Evolutionary conservation across 306 rosid genomes (phyloP).

Genomic region (Fragaria vesca): DNA sequence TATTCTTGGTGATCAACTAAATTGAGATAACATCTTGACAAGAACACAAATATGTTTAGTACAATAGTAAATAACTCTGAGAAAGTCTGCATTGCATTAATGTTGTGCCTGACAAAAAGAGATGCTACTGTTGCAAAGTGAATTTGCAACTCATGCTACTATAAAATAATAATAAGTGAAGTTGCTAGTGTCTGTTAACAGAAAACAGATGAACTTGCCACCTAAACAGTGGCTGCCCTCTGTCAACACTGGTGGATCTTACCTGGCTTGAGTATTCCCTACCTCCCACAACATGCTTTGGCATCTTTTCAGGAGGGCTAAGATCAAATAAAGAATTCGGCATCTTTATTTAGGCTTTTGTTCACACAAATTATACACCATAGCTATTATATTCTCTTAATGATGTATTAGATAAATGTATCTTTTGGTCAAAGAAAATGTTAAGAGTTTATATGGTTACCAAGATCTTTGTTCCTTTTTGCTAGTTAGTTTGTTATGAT

Average conservation of each 20-base stretch:
- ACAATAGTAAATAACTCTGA: background rate
- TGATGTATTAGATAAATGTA: background rate
- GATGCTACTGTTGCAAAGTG: background rate
- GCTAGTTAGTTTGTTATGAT: background rate
- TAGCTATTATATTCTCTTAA: background rate
- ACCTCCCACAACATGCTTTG: background rate
- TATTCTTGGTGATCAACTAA: background rate
- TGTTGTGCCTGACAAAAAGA: background rate
- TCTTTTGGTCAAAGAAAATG: background rate
- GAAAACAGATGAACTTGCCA: background rate
- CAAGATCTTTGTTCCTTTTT: background rate
- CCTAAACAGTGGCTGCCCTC: background rate
- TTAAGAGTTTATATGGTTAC: background rate
- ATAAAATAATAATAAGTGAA: background rate
- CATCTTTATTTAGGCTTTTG: background rate
- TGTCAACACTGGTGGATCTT: background rate
- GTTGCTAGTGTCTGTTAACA: background rate
- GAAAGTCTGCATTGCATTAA: background rate
- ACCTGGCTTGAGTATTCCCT: background rate
- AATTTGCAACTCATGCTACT: slow-evolving; percentile 1
- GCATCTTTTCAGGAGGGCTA: background rate
- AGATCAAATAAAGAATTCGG: background rate
- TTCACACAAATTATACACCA: background rate
- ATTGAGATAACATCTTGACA: background rate
- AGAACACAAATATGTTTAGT: background rate